Conservation (phyloP, 1,284 basidiomycete genomes). For the Moesziomyces parantarcticus region DNA sequence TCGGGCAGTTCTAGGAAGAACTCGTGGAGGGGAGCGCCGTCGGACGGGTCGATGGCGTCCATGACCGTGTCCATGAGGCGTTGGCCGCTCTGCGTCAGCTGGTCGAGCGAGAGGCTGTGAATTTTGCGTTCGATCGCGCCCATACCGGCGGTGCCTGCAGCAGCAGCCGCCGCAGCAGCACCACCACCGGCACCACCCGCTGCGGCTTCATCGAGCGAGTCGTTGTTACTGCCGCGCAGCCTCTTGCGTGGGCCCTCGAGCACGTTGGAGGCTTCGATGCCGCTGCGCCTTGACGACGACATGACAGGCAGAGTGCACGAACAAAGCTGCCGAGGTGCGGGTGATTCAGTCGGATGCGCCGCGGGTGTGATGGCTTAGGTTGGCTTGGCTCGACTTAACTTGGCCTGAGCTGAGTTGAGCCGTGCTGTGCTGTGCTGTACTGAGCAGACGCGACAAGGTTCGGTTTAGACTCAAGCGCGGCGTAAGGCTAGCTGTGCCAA, state of each 20-base stretch:
- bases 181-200: constrained; percentile 5
- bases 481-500: background rate
- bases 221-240: constrained; percentile 12
- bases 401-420: background rate
- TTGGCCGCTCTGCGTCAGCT: constrained; percentile 29
- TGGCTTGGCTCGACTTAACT: too few species aligned
- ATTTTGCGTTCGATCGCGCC: constrained; percentile 45
- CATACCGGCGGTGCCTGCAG: constrained; percentile 17
- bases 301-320: constrained; percentile 6
- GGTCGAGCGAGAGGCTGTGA: constrained; percentile 23
- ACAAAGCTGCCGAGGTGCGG: background rate
- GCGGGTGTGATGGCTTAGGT: too few species aligned
- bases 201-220: constrained; percentile 21
- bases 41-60: constrained; percentile 42
- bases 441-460: background rate
- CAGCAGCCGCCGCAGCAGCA: constrained; percentile 3
- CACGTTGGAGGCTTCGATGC: constrained; percentile 45
- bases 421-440: too few species aligned
- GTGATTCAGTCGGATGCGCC: too few species aligned
- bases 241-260: constrained; percentile 55
- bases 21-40: constrained; percentile 71
- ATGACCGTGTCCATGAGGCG: constrained; percentile 48
- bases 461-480: constrained; percentile 1
- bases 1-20: constrained; percentile 83
- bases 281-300: constrained; percentile 37